Evolutionary conservation across 495 filamentous ascomycete genomes (phyloP), one percentile per base, ranked within the genome.

Genomic region (Astrothelium subdiscretum): DNA sequence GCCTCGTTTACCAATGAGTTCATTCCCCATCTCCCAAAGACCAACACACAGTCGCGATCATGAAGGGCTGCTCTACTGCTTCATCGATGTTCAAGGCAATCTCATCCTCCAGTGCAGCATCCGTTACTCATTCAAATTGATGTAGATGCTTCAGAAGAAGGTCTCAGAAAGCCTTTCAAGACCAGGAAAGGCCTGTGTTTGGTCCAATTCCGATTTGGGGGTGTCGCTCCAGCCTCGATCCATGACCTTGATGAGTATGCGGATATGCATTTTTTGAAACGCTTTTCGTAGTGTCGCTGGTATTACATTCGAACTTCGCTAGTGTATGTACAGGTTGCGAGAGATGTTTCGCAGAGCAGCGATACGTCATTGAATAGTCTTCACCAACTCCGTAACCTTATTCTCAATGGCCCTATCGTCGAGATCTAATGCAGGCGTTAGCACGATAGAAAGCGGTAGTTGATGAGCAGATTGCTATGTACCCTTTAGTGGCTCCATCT

Each of bases 341-440:
- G 24, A 29, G 24, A 29, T 15, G 15, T 29, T 29, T 20, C 1
- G 10, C 20, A 2, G 8, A 29, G 48, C 48, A 54, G 48, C 48
- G 20, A 27, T 13, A 42, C 57, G 38, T 58, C 63, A 68, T 66
- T 59, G 51, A 27, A 57, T 73, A 38, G 71, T 78, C 79, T 91
- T 91, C 57, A 96, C 92, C 65, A 98, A 78, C 61, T 80, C 79
- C 62, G 90, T 86, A 63, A 98, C 84, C 67, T 85, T 85, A 57
- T 90, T 87, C 78, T 97, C 95, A 68, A 98, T 96, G 76, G 92
- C 84, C 75, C 94, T 87, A 71, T 95, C 90, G 59, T 87, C 84
- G 65, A 98, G 79, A 58, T 92, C 91, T 95, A 69, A 51, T 4
- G 35, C 20, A 54, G 42, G 12, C n/a, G 31, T 61, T 48, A 31